Conservation (phyloP, 495 filamentous ascomycete genomes). For the Darksidea phi region DNA sequence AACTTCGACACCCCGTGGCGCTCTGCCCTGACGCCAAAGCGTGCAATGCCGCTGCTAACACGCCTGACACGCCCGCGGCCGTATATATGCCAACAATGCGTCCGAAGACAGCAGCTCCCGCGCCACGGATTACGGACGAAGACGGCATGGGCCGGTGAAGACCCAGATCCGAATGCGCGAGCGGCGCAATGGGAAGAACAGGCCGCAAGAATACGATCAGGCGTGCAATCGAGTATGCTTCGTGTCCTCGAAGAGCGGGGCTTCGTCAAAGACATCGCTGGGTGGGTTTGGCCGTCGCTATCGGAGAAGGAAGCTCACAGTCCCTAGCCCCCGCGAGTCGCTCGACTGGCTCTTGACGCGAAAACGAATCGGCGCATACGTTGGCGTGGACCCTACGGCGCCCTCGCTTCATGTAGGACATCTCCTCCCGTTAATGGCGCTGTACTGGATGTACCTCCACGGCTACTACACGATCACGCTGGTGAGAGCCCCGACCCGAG, state of each 20-base stretch:
- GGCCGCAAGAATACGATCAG: slow-evolving; percentile 53
- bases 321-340: slow-evolving; percentile 37
- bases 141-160: slow-evolving; percentile 1
- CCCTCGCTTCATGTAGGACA: slow-evolving; percentile 89
- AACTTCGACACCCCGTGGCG: not conserved
- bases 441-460: slow-evolving; percentile 90
- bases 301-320: slow-evolving; percentile 11
- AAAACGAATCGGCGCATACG: slow-evolving; percentile 75
- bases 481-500: slow-evolving; percentile 43
- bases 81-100: slow-evolving; percentile 13
- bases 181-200: slow-evolving; percentile 21
- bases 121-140: not conserved
- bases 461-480: slow-evolving; percentile 73
- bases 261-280: slow-evolving; percentile 74
- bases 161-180: not conserved
- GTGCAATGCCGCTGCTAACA: slow-evolving; percentile 18
- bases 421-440: slow-evolving; percentile 86
- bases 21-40: slow-evolving; percentile 12
- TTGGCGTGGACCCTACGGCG: slow-evolving; percentile 90
- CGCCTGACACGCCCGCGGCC: slow-evolving; percentile 16
- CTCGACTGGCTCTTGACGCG: slow-evolving; percentile 67
- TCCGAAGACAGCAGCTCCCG: slow-evolving; percentile 6
- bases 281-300: slow-evolving; percentile 54
- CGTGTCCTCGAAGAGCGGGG: slow-evolving; percentile 76
- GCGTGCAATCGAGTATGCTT: slow-evolving; percentile 62